These are phyloP conservation scores for Spinacia oleracea DNA, from an alignment of 179 eudicot genomes.

Conservation along the genomic window DNA sequence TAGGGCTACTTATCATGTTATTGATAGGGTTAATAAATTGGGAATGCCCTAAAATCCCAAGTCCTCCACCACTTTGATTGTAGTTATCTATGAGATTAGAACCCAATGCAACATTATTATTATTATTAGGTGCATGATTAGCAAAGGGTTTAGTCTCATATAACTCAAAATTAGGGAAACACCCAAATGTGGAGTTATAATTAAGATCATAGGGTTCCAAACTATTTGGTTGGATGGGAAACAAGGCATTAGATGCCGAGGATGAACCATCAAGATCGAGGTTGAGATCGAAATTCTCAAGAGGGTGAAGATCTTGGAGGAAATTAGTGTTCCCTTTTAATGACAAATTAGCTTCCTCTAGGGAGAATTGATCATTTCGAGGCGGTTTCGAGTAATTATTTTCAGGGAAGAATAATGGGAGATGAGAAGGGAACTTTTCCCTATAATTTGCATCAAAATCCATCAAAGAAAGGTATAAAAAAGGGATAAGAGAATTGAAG, in stretches of 20 bases:
- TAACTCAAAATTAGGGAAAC: constrained; percentile 34
- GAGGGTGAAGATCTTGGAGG: constrained; percentile 53
- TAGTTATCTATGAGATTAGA: constrained; percentile 35
- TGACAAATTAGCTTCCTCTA: constrained; percentile 29
- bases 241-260: constrained; percentile 28
- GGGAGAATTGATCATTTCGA: constrained; percentile 32
- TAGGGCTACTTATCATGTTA: constrained; percentile 21
- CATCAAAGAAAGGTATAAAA: constrained; percentile 28
- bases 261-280: constrained; percentile 23
- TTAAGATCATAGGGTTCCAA: constrained; percentile 48
- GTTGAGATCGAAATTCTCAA: constrained; percentile 43
- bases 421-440: constrained; percentile 36
- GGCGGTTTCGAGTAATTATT: constrained; percentile 29
- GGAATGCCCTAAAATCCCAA: constrained; percentile 26
- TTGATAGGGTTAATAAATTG: constrained; percentile 28
- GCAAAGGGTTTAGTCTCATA: constrained; percentile 45
- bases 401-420: constrained; percentile 25
- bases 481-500: constrained; percentile 10
- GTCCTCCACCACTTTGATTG: constrained; percentile 23
- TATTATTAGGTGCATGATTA: constrained; percentile 25
- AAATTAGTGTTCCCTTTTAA: constrained; percentile 30
- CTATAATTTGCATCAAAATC: constrained; percentile 41
- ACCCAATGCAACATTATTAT: constrained; percentile 25
- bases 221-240: constrained; percentile 29
- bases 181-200: constrained; percentile 27